Evolutionary conservation across 2,329 filamentous ascomycete genomes (phyloP), one percentile per base, ranked within the genome.

Genomic region (Amylocarpus encephaloides): DNA sequence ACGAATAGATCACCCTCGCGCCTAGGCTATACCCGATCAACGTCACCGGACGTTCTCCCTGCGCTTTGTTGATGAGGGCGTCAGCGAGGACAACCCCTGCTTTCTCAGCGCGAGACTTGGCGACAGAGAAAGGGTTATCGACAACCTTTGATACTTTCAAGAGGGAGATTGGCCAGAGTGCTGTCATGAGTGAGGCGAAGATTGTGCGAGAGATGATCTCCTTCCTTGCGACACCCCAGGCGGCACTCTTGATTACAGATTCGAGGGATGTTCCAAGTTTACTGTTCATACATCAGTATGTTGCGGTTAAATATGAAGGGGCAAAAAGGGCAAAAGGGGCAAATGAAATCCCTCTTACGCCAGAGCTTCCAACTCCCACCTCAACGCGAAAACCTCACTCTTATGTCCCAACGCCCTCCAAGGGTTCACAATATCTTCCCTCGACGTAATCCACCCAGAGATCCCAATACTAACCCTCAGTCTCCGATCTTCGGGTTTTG

Each of bases 381-480:
- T 79, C 19, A 97, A 72, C 2, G 84, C 85, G 62, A 95, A 96
- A 0, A 85, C 80, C 67, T 97, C 92, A 29, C 80, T 81, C 56
- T 85, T 74, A 26, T 76, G 72, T 1, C 86, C 86, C 29, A 97
- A 71, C 26, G 85, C 82, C 42, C 78, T 77, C 93, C 93, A 98
- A 0, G 87, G 86, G 22, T 79, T 76, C 15, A 83, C 71, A n/a
- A 88, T 79, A 50, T 93, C 84, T 36, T 85, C 79, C 43, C 83
- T 79, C 33, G 83, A 76, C 0, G 78, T 84, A 9, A 93, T 69
- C 85, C 90, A 95, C 10, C 93, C 93, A 43, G 82, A 85, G 47
- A 95, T 78, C 18, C 84, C 86, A 56, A 97, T 83, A 0, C 85
- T 86, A n/a, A 96, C 78, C 29, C 91, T 82, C 46, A 97, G 73